Conservation (phyloP, 1,284 basidiomycete genomes). For the Pseudomicrostroma phylloplanum region DNA sequence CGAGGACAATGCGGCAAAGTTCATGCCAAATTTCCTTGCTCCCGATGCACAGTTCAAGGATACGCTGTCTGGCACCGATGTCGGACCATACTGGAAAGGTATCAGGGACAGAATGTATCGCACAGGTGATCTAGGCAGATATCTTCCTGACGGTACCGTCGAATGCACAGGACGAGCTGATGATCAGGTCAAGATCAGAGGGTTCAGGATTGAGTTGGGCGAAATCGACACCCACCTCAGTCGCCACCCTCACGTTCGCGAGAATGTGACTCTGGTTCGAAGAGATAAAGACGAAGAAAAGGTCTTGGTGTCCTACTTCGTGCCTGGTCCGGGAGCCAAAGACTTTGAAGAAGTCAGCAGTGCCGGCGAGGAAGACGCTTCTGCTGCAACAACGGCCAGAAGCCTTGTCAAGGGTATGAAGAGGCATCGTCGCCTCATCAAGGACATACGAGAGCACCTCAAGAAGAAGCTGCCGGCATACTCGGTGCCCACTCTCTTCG, state of each 20-base stretch:
- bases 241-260: constrained; percentile 84
- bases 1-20: constrained; percentile 67
- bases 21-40: constrained; percentile 47
- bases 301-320: constrained; percentile 95
- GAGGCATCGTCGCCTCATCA: constrained; percentile 67
- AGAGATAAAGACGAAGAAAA: constrained; percentile 99
- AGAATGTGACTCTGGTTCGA: constrained; percentile 93
- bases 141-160: constrained; percentile 84
- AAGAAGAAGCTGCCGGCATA: constrained; percentile 88
- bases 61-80: constrained; percentile 37
- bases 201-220: constrained; percentile 96
- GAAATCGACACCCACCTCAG: constrained; percentile 97
- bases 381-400: constrained; percentile 25
- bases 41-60: constrained; percentile 36
- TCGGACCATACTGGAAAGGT: constrained; percentile 71
- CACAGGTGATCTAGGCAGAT: constrained; percentile 91
- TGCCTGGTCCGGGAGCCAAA: constrained; percentile 70
- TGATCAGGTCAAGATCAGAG: constrained; percentile 98
- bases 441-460: constrained; percentile 79
- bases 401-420: constrained; percentile 40
- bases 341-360: constrained; percentile 62
- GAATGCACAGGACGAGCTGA: constrained; percentile 97
- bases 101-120: constrained; percentile 96
- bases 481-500: constrained; percentile 56
- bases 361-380: constrained; percentile 53